Conservation (phyloP, 2,329 filamentous ascomycete genomes). For the Fusarium stilboides region DNA sequence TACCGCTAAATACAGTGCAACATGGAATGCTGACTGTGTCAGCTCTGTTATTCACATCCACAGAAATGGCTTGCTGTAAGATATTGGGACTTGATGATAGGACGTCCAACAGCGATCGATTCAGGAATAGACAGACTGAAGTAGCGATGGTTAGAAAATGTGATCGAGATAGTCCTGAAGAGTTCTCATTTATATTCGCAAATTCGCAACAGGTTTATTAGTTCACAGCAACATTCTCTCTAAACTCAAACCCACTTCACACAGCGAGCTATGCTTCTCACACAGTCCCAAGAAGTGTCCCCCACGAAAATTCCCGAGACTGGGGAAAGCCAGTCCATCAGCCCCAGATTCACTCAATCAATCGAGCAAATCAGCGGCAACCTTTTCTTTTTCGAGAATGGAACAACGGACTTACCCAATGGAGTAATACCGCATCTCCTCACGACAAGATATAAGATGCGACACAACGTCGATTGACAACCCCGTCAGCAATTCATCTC, state of each 20-base stretch:
- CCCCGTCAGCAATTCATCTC: slow-evolving; percentile 1
- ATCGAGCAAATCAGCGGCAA: not conserved
- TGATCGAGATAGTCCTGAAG: too few species aligned
- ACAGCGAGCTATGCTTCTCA: not conserved
- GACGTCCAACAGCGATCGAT: too few species aligned
- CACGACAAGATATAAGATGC: slow-evolving; percentile 42
- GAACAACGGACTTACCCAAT: slow-evolving; percentile 51
- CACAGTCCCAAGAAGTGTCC: slow-evolving; percentile 1
- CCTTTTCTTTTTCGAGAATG: not conserved
- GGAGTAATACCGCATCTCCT: slow-evolving; percentile 48
- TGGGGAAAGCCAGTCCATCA: slow-evolving; percentile 15
- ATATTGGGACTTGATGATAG: not conserved
- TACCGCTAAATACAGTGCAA: not conserved
- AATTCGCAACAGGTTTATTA: not conserved
- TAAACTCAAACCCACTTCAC: not conserved
- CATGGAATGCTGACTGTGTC: not conserved
- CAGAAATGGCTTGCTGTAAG: not conserved
- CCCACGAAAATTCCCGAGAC: slow-evolving; percentile 16
- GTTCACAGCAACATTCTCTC: not conserved
- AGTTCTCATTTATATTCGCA: not conserved
- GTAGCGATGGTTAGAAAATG: too few species aligned
- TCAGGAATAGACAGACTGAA: too few species aligned
- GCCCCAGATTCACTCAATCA: slow-evolving; percentile 4
- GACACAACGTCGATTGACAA: not conserved
- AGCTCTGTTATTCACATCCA: not conserved